These are phyloP conservation scores for Trichoderma sp. DNA, from an alignment of 2,329 filamentous ascomycete species.

Conservation along the genomic window DNA sequence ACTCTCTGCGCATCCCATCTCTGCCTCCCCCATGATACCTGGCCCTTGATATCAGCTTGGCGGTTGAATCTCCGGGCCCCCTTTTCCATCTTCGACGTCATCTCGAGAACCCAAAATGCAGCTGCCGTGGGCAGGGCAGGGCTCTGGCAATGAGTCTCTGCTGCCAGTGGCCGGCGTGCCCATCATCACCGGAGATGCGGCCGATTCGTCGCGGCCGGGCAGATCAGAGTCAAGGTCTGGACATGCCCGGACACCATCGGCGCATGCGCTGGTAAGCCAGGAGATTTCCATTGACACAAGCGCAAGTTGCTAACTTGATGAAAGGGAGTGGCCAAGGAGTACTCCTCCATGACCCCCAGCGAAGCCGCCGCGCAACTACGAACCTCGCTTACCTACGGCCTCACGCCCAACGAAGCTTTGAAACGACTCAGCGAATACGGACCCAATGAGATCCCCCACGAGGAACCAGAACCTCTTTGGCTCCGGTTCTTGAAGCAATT, in stretches of 20 bases:
- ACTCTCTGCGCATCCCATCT: conserved; percentile 7
- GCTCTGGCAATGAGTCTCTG: conserved; percentile 32
- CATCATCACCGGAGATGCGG: conserved; percentile 31
- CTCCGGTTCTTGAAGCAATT: conserved; percentile 95
- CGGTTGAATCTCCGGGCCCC: conserved; percentile 14
- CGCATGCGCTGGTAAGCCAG: conserved; percentile 51
- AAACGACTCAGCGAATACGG: conserved; percentile 77
- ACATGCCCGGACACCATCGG: conserved; percentile 50
- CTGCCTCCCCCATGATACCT: conserved; percentile 17
- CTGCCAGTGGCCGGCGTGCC: conserved; percentile 37
- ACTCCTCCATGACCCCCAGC: conserved; percentile 66
- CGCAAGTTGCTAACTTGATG: conserved; percentile 21
- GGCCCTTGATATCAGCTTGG: conserved; percentile 5
- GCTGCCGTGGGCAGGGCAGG: conserved; percentile 37
- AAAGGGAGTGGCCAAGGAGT: conserved; percentile 58
- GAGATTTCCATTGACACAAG: background rate
- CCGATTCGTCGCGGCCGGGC: conserved; percentile 29
- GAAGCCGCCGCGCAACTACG: conserved; percentile 75
- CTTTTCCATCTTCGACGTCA: conserved; percentile 21
- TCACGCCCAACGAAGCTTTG: conserved; percentile 77
- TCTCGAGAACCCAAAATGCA: conserved; percentile 33
- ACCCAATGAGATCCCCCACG: conserved; percentile 90
- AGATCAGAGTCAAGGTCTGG: conserved; percentile 30
- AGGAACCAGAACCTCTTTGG: conserved; percentile 92
- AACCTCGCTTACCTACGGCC: conserved; percentile 79